phyloP scores from a whole-genome alignment of 345 rosid genomes.

The Brassica juncea region DNA sequence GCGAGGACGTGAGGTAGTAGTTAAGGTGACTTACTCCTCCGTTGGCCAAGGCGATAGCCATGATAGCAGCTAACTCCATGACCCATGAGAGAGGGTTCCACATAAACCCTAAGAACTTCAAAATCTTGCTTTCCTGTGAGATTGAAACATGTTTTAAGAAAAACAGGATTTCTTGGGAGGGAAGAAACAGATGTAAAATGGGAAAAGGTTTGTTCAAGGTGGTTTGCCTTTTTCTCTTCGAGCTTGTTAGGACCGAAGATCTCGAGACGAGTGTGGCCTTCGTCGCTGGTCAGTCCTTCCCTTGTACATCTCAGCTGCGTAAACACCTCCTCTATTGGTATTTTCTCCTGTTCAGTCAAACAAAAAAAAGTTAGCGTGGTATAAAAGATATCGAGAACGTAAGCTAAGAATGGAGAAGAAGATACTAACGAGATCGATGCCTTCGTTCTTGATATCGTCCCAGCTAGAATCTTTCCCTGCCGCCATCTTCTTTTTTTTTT shows the following conservation, averaged over 20 bases:
- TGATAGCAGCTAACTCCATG: conserved; percentile 86
- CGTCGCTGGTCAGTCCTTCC: conserved; percentile 64
- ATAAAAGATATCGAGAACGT: background rate
- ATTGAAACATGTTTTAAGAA: background rate
- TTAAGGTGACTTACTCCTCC: conserved; percentile 59
- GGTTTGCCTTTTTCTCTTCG: conserved; percentile 69
- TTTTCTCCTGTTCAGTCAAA: conserved; percentile 53
- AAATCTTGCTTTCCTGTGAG: conserved; percentile 65
- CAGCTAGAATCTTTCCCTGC: conserved; percentile 21
- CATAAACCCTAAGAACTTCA: conserved; percentile 86
- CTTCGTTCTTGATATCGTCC: conserved; percentile 65
- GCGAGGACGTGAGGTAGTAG: background rate
- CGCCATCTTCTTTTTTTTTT: background rate
- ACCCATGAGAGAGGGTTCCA: conserved; percentile 97
- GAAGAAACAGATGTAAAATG: background rate
- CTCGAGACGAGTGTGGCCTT: conserved; percentile 63
- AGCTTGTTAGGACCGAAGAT: conserved; percentile 85
- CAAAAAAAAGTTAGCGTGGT: background rate
- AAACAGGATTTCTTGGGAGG: background rate
- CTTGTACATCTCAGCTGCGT: conserved; percentile 64
- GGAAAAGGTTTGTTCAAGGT: background rate
- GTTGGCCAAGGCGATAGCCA: conserved; percentile 82
- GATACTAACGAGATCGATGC: conserved; percentile 51
- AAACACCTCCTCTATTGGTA: conserved; percentile 74
- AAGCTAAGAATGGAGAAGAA: background rate